Conservation (phyloP, 2,329 filamentous ascomycete genomes). For the Sarocladium oryzae region DNA sequence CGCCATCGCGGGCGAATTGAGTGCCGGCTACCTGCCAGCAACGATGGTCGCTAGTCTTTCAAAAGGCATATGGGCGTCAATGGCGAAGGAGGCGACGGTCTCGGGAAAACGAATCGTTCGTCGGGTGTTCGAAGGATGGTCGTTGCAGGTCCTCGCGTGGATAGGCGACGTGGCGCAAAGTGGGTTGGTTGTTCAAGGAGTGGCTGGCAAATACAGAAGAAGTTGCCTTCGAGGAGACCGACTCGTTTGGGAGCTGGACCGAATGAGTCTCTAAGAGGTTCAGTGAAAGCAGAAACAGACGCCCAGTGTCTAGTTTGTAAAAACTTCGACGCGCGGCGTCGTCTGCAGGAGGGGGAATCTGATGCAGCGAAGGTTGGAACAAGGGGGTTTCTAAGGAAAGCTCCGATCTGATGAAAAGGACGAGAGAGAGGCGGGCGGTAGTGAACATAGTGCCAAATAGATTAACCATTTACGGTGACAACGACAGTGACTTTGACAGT, state of each 20-base stretch:
- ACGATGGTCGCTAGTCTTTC: background rate
- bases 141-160: background rate
- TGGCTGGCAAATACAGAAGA: slow-evolving; percentile 2
- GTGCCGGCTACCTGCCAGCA: background rate
- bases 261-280: no score
- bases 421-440: no score
- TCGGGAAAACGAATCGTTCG: background rate
- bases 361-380: background rate
- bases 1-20: slow-evolving; percentile 35
- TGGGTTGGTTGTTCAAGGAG: background rate
- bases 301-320: background rate
- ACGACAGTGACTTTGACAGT: no score
- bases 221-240: background rate
- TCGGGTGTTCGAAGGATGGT: no score
- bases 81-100: background rate
- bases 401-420: background rate
- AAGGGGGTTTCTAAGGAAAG: slow-evolving; percentile 4
- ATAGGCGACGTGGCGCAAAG: slow-evolving; percentile 5
- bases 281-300: background rate
- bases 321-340: slow-evolving; percentile 3
- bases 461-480: no score
- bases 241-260: background rate
- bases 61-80: background rate
- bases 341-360: background rate
- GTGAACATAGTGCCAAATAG: no score